Conservation (phyloP, 169 alveolate species). For the Eimeria necatrix region DNA sequence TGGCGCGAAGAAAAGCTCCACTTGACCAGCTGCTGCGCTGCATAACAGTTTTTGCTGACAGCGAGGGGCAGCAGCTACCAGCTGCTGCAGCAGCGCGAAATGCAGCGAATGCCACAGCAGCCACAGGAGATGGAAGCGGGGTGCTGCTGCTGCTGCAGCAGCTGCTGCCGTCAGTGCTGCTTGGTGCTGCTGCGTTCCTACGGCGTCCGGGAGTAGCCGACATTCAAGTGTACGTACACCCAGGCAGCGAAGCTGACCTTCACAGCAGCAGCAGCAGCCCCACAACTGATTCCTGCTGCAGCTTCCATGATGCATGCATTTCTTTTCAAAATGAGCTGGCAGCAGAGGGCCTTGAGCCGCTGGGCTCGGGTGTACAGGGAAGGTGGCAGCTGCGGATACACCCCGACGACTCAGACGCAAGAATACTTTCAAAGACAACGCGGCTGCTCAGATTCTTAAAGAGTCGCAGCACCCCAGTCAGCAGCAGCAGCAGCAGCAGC, state of each 20-base stretch:
- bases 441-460: conserved; percentile 9
- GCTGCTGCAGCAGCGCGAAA: conserved; percentile 9
- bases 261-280: conserved; percentile 4
- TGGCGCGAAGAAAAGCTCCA: conserved; percentile 50
- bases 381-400: background rate
- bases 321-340: background rate
- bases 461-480: background rate
- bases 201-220: conserved; percentile 54
- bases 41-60: conserved; percentile 7
- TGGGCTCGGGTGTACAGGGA: background rate
- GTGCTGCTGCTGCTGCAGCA: conserved; percentile 53
- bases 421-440: background rate
- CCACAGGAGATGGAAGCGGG: background rate
- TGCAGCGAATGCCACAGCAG: background rate
- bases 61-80: background rate
- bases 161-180: conserved; percentile 59
- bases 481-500: conserved; percentile 28
- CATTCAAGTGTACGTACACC: conserved; percentile 57
- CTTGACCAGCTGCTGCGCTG: conserved; percentile 64
- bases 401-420: background rate
- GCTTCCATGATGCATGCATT: background rate
- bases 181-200: conserved; percentile 36
- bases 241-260: background rate
- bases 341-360: background rate
- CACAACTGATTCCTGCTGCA: too few species aligned